Evolutionary conservation across 2,329 filamentous ascomycete species (phyloP).

Genomic region (Dryadomyces quercivorus): DNA sequence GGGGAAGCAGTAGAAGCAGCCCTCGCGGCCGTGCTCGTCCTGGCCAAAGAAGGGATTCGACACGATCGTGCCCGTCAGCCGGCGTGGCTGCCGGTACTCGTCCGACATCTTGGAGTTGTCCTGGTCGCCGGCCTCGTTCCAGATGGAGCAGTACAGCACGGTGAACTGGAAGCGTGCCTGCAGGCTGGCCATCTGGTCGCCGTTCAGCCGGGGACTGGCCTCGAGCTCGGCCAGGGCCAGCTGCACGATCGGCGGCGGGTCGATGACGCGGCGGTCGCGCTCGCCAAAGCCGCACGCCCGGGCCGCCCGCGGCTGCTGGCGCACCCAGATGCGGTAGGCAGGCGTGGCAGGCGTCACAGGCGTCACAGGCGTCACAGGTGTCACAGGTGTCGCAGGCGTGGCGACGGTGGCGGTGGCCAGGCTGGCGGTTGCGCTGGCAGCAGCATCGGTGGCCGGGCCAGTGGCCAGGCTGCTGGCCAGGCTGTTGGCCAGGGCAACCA

Average conservation of each 20-base stretch:
- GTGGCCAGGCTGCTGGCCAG: not conserved
- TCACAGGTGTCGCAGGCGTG: not conserved
- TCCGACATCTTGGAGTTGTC: constrained; percentile 63
- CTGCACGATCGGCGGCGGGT: constrained; percentile 73
- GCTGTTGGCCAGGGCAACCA: no score
- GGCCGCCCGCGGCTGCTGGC: constrained; percentile 68
- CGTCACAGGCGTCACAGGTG: not conserved
- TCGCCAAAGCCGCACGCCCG: constrained; percentile 76
- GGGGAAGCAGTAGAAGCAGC: constrained; percentile 78
- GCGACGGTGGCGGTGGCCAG: not conserved
- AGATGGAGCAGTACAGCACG: constrained; percentile 67
- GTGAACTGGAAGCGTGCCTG: constrained; percentile 50
- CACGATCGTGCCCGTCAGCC: constrained; percentile 70
- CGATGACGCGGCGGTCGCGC: constrained; percentile 68
- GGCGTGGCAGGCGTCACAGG: constrained; percentile 11
- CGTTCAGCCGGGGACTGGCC: constrained; percentile 34
- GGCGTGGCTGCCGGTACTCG: constrained; percentile 58
- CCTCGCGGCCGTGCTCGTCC: constrained; percentile 60
- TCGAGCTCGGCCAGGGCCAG: constrained; percentile 40
- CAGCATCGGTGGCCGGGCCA: not conserved
- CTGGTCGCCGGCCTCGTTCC: constrained; percentile 52
- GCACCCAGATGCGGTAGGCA: constrained; percentile 41
- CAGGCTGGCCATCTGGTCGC: constrained; percentile 43
- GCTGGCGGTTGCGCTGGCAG: no score
- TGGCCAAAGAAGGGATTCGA: constrained; percentile 64